Conservation (phyloP, 2,329 filamentous ascomycete species). For the Colletotrichum sp. region DNA sequence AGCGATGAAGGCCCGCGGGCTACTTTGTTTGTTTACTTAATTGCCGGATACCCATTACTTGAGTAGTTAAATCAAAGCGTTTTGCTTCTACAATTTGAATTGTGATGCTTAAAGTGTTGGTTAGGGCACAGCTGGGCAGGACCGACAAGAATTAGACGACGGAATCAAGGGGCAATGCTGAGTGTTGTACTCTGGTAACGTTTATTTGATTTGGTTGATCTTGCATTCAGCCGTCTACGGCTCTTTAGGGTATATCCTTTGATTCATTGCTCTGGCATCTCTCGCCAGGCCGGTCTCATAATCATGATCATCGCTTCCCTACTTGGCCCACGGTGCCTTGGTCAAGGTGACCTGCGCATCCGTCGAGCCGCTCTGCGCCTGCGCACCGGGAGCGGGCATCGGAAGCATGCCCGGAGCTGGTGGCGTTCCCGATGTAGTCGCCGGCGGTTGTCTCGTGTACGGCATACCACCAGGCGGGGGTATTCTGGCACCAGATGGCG, state of each 20-base stretch:
- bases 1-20: not conserved
- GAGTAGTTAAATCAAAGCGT: constrained; percentile 14
- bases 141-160: not conserved
- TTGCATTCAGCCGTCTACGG: not conserved
- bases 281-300: not conserved
- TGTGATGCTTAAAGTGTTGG: not conserved
- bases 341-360: constrained; percentile 46
- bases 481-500: constrained; percentile 42
- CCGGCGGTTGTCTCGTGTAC: constrained; percentile 40
- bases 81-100: not conserved
- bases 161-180: not conserved
- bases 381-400: constrained; percentile 19
- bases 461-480: constrained; percentile 41
- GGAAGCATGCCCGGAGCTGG: constrained; percentile 15
- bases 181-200: too few relatives aligned
- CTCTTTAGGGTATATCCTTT: not conserved
- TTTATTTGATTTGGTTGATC: not conserved
- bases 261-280: not conserved
- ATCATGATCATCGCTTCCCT: constrained; percentile 2
- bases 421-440: not conserved
- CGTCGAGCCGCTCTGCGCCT: constrained; percentile 32
- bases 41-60: constrained; percentile 22
- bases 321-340: constrained; percentile 53
- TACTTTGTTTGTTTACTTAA: constrained; percentile 15
- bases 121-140: not conserved